Base-by-base conservation (phyloP, 2,329 filamentous ascomycete genomes). In the Colletotrichum sidae region DNA sequence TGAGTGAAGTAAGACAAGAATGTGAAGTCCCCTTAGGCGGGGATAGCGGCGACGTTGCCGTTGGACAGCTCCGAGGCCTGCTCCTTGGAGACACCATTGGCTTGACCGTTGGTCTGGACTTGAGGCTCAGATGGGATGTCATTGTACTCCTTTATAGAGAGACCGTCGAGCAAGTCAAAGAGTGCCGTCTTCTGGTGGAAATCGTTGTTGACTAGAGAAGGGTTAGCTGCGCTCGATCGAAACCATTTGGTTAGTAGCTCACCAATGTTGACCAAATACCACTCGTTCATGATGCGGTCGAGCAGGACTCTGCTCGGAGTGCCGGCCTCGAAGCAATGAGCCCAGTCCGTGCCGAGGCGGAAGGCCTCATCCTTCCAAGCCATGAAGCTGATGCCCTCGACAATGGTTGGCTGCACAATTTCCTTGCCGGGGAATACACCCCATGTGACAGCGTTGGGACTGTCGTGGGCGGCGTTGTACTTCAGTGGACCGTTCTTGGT, bases 321-420 rank as follows among this genome's bases (percentile, higher is more conserved):
- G 64, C 84, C 83, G 67, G 90, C 84, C 42, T 94, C 88, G 75
- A 97, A 93, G 76, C 96, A 99, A 73, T 93, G 92, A 25, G 93
- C 92, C 96, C 96, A 99, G 75, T 99, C 94, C 63, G 91, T 86
- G 59, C 96, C 96, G 9, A 99, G 86, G 67, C 92, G 89, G 83
- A 94, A 99, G 13, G 97, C 96, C 79, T 99, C 96, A 71, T 99
- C 96, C 80, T 97, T 97, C 96, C 96, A 99, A 2, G 96, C 96
- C 58, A 99, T 83, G 86, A 99, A 99, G 77, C 93, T 97, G 76
- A 99, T 91, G 15, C 93, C 96, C 81, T 99, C 96, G 56, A 99
- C 96, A 72, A 99, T 97, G n/a, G 96, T 99, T 12, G 96, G 96
- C 78, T 99, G 96, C n/a, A 99, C 94, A 75, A 99, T 97, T 79